Evolutionary conservation across 495 filamentous ascomycete genomes (phyloP), one percentile per base, ranked within the genome.

Genomic region (Apiosordaria backusii): DNA sequence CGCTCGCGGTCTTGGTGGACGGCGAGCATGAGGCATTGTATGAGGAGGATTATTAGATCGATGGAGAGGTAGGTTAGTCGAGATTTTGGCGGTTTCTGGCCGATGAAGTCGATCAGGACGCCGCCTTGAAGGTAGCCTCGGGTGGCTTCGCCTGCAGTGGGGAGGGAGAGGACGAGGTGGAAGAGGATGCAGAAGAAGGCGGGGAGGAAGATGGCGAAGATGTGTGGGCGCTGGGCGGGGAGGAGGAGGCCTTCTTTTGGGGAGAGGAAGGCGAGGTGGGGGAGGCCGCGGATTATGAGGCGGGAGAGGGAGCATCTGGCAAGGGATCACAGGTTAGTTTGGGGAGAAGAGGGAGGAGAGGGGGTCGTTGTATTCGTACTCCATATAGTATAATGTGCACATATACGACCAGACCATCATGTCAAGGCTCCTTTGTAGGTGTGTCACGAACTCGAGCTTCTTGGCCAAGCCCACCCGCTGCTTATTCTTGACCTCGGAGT

Each of bases 41-140:
- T 73, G 1, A 78, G 73, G 61, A 93, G 72, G 27, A 94, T 80
- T 1, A 89, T 66, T 23, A 88, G 23, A 73, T 97, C 92, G 57
- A 92, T 79, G 2, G 78, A 66, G 6, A 92, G 71, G 25, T 93
- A 82, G 50, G 85, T 80, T 13, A 88, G 74, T 67, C 85, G 87
- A 52, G 89, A 86, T 0, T 87, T 85, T 6, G 92, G 91, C 26
- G 87, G 88, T 72, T 86, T 86, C 79, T 96, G 91, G 9, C 93
- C 93, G 64, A 97, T 88, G 72, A 97, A 93, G 76, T 97, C 77
- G 66, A 96, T 88, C 53, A 95, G 83, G 35, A 96, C 74, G 7
- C 93, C 91, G 22, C 93, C 93, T 73, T 96, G 91, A 1, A 95
- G 81, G 73, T 96, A 95, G 6, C 89, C 91, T 59, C 92, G 83